These are phyloP conservation scores for Neurospora hispaniola DNA, from an alignment of 495 filamentous ascomycete genomes.

Conservation along the genomic window DNA sequence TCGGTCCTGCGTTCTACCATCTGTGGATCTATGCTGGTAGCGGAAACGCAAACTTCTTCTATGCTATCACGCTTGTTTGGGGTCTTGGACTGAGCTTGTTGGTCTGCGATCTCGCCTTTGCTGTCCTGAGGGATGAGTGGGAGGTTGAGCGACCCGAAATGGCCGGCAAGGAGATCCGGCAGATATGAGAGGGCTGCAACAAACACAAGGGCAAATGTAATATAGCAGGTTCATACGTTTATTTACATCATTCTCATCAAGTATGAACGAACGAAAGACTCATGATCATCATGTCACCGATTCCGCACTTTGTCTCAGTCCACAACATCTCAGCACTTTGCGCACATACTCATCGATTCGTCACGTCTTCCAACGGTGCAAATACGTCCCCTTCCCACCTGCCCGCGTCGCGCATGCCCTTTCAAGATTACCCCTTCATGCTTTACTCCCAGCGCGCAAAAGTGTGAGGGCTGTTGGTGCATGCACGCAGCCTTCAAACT, in stretches of 20 bases:
- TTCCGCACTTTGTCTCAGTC: not conserved
- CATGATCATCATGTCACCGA: not conserved
- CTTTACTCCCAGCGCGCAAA: not conserved
- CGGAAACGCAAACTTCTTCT: conserved; percentile 98
- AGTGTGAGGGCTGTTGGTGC: no score
- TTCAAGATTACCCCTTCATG: not conserved
- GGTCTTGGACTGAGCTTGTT: conserved; percentile 72
- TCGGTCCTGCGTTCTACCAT: conserved; percentile 93
- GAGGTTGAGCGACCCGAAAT: conserved; percentile 85
- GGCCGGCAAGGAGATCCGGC: conserved; percentile 73
- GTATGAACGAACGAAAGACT: not conserved
- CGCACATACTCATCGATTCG: not conserved
- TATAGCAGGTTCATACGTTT: not conserved
- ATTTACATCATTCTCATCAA: not conserved
- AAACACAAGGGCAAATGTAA: not conserved
- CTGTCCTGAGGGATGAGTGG: conserved; percentile 85
- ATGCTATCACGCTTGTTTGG: conserved; percentile 97
- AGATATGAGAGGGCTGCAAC: conserved; percentile 47
- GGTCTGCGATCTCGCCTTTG: conserved; percentile 76
- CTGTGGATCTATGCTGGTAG: conserved; percentile 98
- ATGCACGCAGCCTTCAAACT: not conserved
- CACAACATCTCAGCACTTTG: not conserved
- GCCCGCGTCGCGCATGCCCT: not conserved
- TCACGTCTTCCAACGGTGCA: not conserved
- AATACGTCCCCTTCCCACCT: not conserved